Percentiles rank a stretch among this genome's conserved stretches.
phyloP scores from a whole-genome alignment of 495 filamentous ascomycete species.

The Astrothelium macrocarpum region DNA sequence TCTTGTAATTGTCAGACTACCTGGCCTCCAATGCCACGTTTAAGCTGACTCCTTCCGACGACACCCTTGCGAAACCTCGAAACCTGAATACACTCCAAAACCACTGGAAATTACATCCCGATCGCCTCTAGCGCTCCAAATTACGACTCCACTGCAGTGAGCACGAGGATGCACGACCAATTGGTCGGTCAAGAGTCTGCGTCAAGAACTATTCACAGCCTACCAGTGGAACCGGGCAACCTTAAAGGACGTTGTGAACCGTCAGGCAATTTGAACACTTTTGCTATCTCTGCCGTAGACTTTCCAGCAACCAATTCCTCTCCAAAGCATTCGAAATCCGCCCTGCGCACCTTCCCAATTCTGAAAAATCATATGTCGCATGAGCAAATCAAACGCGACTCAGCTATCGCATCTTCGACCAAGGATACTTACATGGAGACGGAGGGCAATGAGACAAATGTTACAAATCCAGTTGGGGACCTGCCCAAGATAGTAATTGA shows the following conservation, averaged over 20 bases:
- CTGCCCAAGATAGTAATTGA: neutral
- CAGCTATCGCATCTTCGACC: conserved; percentile 19
- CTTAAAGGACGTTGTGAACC: neutral
- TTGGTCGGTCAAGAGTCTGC: neutral
- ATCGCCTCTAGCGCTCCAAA: neutral
- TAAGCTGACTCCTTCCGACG: neutral
- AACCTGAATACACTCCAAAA: neutral
- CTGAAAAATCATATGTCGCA: neutral
- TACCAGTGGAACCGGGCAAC: neutral
- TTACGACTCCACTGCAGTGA: neutral
- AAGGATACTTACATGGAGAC: neutral
- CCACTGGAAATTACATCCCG: neutral
- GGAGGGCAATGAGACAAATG: neutral
- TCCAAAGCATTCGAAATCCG: neutral
- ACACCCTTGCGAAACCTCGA: neutral
- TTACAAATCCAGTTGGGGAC: neutral
- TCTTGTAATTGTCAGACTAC: neutral
- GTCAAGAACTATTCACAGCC: neutral
- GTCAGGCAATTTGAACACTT: neutral
- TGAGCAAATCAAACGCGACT: conserved; percentile 22
- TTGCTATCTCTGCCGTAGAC: neutral
- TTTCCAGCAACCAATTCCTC: neutral
- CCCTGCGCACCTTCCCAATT: neutral
- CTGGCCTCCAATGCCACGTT: neutral
- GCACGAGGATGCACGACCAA: neutral